Conservation (phyloP, 2,329 filamentous ascomycete genomes). For the Mycosphaerella arachidis region DNA sequence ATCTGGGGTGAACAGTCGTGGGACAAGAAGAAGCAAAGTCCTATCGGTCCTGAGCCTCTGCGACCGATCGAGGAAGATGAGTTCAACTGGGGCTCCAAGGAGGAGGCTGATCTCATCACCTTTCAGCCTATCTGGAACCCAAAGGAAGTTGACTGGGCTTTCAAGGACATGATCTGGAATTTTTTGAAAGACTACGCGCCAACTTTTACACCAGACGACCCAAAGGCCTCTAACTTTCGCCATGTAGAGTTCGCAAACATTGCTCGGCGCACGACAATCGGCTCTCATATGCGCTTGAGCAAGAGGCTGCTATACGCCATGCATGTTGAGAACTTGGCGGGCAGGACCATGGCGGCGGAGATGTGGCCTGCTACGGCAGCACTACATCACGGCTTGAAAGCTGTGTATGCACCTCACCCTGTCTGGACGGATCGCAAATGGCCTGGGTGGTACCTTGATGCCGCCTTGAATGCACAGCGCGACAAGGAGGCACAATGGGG, state of each 20-base stretch:
- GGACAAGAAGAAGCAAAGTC: conserved; percentile 61
- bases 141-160: conserved; percentile 73
- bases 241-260: conserved; percentile 47
- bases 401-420: conserved; percentile 84
- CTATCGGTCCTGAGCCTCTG: conserved; percentile 70
- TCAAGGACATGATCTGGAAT: conserved; percentile 49
- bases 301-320: conserved; percentile 74
- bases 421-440: conserved; percentile 83
- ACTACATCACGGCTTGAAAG: conserved; percentile 88
- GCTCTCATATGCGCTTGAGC: conserved; percentile 80
- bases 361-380: conserved; percentile 92
- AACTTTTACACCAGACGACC: conserved; percentile 68
- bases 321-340: conserved; percentile 84
- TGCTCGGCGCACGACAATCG: conserved; percentile 77
- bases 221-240: conserved; percentile 51
- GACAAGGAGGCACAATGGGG: conserved; percentile 53
- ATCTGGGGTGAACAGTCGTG: conserved; percentile 81
- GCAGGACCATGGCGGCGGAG: conserved; percentile 88
- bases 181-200: conserved; percentile 57
- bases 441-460: conserved; percentile 72
- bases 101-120: conserved; percentile 87
- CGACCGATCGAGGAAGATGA: conserved; percentile 71
- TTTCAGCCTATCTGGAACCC: conserved; percentile 92
- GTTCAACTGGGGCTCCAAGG: conserved; percentile 80
- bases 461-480: conserved; percentile 66